A percentile compares a stretch with the other conserved stretches of the same genome.
Conservation (phyloP, 176 grass and related monocot species). For the Carex cristatella region DNA sequence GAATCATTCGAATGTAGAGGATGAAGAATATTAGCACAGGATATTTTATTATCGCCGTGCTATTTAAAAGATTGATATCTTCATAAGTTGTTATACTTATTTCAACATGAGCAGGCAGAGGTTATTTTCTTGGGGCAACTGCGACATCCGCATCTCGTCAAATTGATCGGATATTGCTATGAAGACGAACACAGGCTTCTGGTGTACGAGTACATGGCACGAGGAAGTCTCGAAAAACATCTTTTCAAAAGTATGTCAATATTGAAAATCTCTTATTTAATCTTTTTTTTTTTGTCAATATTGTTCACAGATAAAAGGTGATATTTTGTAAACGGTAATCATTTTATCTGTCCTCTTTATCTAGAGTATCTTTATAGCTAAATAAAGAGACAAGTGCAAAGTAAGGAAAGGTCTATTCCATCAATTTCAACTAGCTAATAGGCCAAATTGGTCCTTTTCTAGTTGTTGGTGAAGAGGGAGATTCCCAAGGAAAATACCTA, state of each 20-base stretch:
- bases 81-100: neutral
- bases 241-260: constrained; percentile 58
- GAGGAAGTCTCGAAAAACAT: constrained; percentile 62
- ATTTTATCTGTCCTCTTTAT: neutral
- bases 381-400: neutral
- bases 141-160: constrained; percentile 55
- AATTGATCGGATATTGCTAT: constrained; percentile 66
- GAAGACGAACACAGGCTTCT: constrained; percentile 66
- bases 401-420: neutral
- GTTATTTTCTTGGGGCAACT: constrained; percentile 60
- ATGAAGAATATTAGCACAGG: neutral
- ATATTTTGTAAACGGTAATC: neutral
- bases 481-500: constrained; percentile 14
- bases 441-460: constrained; percentile 7
- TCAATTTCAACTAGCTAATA: constrained; percentile 1
- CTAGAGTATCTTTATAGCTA: constrained; percentile 4
- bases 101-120: constrained; percentile 31
- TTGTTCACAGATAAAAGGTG: neutral
- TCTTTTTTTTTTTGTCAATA: neutral
- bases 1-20: neutral
- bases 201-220: constrained; percentile 60
- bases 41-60: neutral
- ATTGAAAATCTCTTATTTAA: neutral
- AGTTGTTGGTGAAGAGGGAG: constrained; percentile 21
- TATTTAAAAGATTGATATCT: neutral